These are phyloP conservation scores for Trypanosomatidae sp. DNA, from an alignment of 208 protist genomes.

Conservation along the genomic window DNA sequence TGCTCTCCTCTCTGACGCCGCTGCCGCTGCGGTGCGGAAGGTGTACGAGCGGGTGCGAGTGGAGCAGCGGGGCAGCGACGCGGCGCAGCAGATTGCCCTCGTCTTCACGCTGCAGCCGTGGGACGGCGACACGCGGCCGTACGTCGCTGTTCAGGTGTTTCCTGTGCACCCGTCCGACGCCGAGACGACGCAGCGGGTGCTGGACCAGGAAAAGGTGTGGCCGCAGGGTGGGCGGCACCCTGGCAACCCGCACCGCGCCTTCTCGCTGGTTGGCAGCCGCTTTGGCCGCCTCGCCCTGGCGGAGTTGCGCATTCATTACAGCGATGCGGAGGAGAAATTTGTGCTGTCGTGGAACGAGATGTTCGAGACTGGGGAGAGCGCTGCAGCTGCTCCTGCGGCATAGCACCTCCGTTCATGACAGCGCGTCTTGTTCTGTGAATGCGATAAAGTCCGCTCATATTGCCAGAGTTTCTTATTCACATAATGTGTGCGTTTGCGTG, in stretches of 20 bases:
- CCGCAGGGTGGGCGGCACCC: too few species aligned
- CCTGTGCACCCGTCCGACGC: conserved; percentile 11
- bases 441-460: too few species aligned
- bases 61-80: neutral
- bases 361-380: too few species aligned
- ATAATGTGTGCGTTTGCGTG: too few species aligned
- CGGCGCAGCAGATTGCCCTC: conserved; percentile 14
- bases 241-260: conserved; percentile 31
- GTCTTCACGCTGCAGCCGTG: conserved; percentile 14
- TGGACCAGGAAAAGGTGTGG: conserved; percentile 9
- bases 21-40: conserved; percentile 1
- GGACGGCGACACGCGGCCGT: neutral
- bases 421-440: too few species aligned
- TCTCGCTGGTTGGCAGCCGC: conserved; percentile 16
- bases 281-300: conserved; percentile 16
- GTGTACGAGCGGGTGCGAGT: conserved; percentile 18
- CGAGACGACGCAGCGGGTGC: conserved; percentile 7
- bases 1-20: conserved; percentile 4
- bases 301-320: conserved; percentile 18
- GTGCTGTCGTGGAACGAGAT: conserved; percentile 6
- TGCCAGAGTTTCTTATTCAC: too few species aligned
- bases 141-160: conserved; percentile 24
- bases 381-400: too few species aligned
- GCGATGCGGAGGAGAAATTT: conserved; percentile 1
- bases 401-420: too few species aligned